These are phyloP conservation scores for Leptosphaerulina australis DNA, from an alignment of 2,329 filamentous ascomycete genomes.

Conservation along the genomic window DNA sequence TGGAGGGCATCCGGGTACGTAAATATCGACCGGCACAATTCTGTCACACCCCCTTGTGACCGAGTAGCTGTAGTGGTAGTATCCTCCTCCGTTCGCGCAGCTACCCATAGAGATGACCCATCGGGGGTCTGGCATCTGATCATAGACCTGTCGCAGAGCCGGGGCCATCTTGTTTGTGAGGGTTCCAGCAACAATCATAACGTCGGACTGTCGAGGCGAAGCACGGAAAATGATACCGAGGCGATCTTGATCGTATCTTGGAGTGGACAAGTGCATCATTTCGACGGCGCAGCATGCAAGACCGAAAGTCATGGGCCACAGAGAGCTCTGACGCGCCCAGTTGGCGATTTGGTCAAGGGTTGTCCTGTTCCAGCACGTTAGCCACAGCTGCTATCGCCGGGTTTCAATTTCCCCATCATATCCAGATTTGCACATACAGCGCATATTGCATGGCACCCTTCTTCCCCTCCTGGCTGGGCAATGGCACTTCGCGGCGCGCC, in stretches of 20 bases:
- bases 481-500: constrained; percentile 71
- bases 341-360: constrained; percentile 82
- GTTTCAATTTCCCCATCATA: not conserved
- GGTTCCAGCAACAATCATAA: constrained; percentile 94
- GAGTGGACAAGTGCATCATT: constrained; percentile 93
- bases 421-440: constrained; percentile 65
- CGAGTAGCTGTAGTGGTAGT: constrained; percentile 86
- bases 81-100: constrained; percentile 83
- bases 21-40: constrained; percentile 82
- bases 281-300: constrained; percentile 90
- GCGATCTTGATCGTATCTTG: constrained; percentile 90
- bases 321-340: constrained; percentile 85
- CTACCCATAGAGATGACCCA: constrained; percentile 88
- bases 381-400: constrained; percentile 3
- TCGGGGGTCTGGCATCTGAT: constrained; percentile 91
- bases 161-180: constrained; percentile 97
- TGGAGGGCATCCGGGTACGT: constrained; percentile 75
- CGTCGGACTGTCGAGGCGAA: constrained; percentile 85
- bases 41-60: constrained; percentile 79
- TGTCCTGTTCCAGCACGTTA: constrained; percentile 60
- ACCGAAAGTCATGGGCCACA: constrained; percentile 91
- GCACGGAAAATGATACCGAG: constrained; percentile 92
- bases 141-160: constrained; percentile 86
- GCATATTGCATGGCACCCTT: constrained; percentile 85
- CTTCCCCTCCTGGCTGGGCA: constrained; percentile 78